Conservation (phyloP, 768 basidiomycete species). For the Leccinum longicurvipes region DNA sequence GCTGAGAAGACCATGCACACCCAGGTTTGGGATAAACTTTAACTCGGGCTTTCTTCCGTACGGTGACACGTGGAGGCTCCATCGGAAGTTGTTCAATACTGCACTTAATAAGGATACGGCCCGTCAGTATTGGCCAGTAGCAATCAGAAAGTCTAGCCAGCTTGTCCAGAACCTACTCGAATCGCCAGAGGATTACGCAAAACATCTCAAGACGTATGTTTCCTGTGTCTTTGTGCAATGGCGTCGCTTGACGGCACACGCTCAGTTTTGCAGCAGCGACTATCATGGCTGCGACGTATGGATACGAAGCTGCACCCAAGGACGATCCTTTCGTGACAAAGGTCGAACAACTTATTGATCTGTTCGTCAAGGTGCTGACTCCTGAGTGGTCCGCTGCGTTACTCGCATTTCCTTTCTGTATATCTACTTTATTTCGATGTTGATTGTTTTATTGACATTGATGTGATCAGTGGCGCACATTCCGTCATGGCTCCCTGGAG, state of each 20-base stretch:
- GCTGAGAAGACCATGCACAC: neutral
- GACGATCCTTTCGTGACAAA: slow-evolving; percentile 27
- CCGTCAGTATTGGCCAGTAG: slow-evolving; percentile 12
- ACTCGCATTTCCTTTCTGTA: slow-evolving; percentile 25
- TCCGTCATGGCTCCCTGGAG: slow-evolving; percentile 35
- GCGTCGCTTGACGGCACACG: neutral
- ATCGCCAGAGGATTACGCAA: slow-evolving; percentile 9
- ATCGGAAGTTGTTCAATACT: slow-evolving; percentile 27
- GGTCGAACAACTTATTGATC: slow-evolving; percentile 2
- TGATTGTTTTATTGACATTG: neutral
- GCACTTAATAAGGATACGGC: slow-evolving; percentile 16
- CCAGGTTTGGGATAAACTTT: slow-evolving; percentile 32
- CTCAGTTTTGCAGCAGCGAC: slow-evolving; percentile 21
- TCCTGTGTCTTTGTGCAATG: slow-evolving; percentile 3
- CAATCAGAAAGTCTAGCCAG: slow-evolving; percentile 19
- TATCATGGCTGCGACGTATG: slow-evolving; percentile 26
- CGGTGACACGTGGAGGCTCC: slow-evolving; percentile 28
- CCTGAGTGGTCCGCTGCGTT: slow-evolving; percentile 21
- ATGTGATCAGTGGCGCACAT: slow-evolving; percentile 20
- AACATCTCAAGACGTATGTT: slow-evolving; percentile 23
- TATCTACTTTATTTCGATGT: neutral
- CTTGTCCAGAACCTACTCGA: slow-evolving; percentile 22
- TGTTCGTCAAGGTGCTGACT: slow-evolving; percentile 13
- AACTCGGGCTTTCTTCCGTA: slow-evolving; percentile 27
- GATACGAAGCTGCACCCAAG: slow-evolving; percentile 21